These are phyloP conservation scores for Daldinia vernicosa DNA, from an alignment of 495 filamentous ascomycete species.

Conservation along the genomic window DNA sequence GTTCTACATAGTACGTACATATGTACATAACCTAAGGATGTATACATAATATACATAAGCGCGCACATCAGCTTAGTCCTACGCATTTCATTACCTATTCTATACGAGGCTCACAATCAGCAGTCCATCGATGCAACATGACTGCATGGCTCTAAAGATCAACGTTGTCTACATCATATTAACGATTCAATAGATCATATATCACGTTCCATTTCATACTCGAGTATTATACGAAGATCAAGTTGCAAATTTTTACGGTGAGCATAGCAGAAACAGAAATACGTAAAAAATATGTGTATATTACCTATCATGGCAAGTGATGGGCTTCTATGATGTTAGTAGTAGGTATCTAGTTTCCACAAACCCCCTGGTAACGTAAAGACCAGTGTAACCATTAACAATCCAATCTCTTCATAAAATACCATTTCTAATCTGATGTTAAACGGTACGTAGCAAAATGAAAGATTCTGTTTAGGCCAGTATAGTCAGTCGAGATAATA, in stretches of 20 bases:
- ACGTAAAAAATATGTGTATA: too few species aligned
- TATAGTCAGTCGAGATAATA: constrained; percentile 10
- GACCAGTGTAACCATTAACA: not conserved
- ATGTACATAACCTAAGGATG: not conserved
- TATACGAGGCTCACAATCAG: not conserved
- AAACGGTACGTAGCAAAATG: not conserved
- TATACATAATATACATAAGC: not conserved
- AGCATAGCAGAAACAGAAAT: not conserved
- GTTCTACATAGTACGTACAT: not conserved
- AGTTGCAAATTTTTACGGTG: not conserved
- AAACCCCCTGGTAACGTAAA: too few species aligned
- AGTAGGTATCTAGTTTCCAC: too few species aligned
- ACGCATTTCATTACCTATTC: not conserved
- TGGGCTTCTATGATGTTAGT: too few species aligned
- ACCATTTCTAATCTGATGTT: not conserved
- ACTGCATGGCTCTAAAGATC: not conserved
- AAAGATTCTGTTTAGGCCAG: not conserved
- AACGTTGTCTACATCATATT: not conserved
- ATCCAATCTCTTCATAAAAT: not conserved
- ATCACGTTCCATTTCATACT: not conserved
- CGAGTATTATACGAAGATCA: not conserved
- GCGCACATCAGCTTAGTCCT: not conserved
- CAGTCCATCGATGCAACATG: constrained; percentile 1
- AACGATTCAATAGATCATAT: not conserved
- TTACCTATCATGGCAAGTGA: too few species aligned